Percentiles rank a stretch among this genome's conserved stretches.
Evolutionary conservation across 2,329 filamentous ascomycete genomes (phyloP).

Genomic region (Colletotrichum graminicola): DNA sequence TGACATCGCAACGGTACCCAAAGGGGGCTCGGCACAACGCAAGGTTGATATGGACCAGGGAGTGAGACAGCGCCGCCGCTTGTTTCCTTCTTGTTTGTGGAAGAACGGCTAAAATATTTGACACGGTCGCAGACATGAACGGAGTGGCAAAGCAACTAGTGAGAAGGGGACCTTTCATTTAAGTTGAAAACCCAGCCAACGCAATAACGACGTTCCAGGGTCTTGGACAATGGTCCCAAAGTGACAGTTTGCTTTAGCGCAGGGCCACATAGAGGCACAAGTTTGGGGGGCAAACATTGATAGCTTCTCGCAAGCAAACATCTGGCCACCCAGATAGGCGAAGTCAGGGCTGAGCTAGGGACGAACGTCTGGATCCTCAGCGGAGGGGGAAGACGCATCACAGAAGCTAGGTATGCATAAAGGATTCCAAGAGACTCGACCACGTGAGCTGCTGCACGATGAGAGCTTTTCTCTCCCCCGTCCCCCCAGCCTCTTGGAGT

Average conservation of each 20-base stretch:
- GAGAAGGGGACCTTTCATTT: slow-evolving; percentile 6
- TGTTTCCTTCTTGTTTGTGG: slow-evolving; percentile 24
- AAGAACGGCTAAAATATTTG: slow-evolving; percentile 19
- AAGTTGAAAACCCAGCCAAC: background rate
- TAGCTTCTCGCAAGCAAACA: slow-evolving; percentile 9
- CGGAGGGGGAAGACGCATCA: slow-evolving; percentile 13
- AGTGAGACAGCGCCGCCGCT: slow-evolving; percentile 22
- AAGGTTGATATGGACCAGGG: background rate
- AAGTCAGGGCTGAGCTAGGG: slow-evolving; percentile 6
- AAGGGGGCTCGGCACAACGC: background rate
- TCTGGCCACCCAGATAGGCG: background rate
- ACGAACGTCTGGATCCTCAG: slow-evolving; percentile 8
- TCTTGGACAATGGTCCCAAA: slow-evolving; percentile 5
- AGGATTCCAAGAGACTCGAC: background rate
- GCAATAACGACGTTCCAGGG: background rate
- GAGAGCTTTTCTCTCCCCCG: background rate
- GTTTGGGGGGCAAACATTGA: slow-evolving; percentile 11
- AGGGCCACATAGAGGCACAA: slow-evolving; percentile 6
- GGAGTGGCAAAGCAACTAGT: background rate
- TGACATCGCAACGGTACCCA: slow-evolving; percentile 8
- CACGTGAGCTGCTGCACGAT: background rate
- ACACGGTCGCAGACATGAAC: background rate
- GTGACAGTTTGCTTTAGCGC: background rate
- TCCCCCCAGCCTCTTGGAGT: background rate
- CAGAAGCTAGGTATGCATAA: slow-evolving; percentile 10